Conservation (phyloP, 805 yeast genomes). For the Ascoidea rubescens region DNA sequence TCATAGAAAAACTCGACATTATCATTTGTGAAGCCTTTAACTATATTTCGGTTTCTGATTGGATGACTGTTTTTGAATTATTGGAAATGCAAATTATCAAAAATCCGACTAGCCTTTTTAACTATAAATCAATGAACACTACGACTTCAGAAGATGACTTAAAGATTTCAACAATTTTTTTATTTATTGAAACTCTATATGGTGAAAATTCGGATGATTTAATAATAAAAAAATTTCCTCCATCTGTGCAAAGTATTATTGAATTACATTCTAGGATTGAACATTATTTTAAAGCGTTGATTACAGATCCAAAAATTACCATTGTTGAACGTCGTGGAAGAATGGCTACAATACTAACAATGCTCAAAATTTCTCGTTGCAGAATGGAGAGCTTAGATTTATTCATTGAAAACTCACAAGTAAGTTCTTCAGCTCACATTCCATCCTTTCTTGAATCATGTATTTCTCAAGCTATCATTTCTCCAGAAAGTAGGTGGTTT, state of each 20-base stretch:
- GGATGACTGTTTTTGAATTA: slow-evolving; percentile 65
- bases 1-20: slow-evolving; percentile 50
- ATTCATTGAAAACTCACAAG: slow-evolving; percentile 25
- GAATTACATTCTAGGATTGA: slow-evolving; percentile 56
- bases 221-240: slow-evolving; percentile 42
- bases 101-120: slow-evolving; percentile 44
- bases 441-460: slow-evolving; percentile 85
- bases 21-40: slow-evolving; percentile 43
- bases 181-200: slow-evolving; percentile 49
- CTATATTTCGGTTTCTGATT: slow-evolving; percentile 50
- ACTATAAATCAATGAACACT: slow-evolving; percentile 22
- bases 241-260: slow-evolving; percentile 50
- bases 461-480: slow-evolving; percentile 52
- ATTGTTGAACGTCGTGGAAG: slow-evolving; percentile 47
- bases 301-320: slow-evolving; percentile 47
- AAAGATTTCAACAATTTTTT: slow-evolving; percentile 51
- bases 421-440: slow-evolving; percentile 32
- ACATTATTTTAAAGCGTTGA: slow-evolving; percentile 45
- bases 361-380: slow-evolving; percentile 49
- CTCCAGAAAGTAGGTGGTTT: slow-evolving; percentile 70
- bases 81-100: slow-evolving; percentile 57
- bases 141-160: slow-evolving; percentile 38
- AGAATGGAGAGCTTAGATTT: slow-evolving; percentile 49
- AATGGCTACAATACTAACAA: slow-evolving; percentile 54
- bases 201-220: slow-evolving; percentile 28